Percentiles rank a stretch among this genome's conserved stretches.
phyloP scores from a whole-genome alignment of 129 eudicot species.

The Oenanthe sinensis region DNA sequence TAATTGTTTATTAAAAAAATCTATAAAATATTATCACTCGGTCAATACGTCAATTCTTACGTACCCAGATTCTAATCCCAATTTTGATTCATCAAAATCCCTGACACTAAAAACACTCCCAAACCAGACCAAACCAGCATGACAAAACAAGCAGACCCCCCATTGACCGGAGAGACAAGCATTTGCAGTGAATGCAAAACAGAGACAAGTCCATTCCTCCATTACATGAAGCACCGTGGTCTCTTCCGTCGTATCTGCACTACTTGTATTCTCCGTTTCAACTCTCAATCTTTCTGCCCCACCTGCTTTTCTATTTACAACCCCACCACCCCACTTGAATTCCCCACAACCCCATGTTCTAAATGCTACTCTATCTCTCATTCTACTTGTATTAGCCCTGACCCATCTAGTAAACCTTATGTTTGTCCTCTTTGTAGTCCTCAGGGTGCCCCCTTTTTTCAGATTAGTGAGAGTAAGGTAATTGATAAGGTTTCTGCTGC shows the following conservation, averaged over 20 bases:
- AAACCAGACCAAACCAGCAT: no score
- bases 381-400: slow-evolving; percentile 32
- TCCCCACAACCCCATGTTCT: slow-evolving; percentile 43
- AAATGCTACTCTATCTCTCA: slow-evolving; percentile 71
- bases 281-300: slow-evolving; percentile 73
- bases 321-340: background rate
- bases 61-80: no score
- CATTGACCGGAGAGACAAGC: slow-evolving; percentile 1
- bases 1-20: no score
- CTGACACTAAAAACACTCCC: no score
- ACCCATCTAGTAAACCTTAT: slow-evolving; percentile 25
- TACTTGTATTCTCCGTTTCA: slow-evolving; percentile 72
- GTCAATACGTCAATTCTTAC: no score
- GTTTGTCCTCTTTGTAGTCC: slow-evolving; percentile 44
- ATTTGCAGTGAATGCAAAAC: slow-evolving; percentile 64
- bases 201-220: slow-evolving; percentile 52
- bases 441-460: slow-evolving; percentile 36
- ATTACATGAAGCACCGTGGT: slow-evolving; percentile 68
- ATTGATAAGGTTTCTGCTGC: slow-evolving; percentile 46
- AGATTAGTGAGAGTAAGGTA: slow-evolving; percentile 19
- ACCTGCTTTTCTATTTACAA: slow-evolving; percentile 56
- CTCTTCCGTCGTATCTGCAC: slow-evolving; percentile 69
- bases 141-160: slow-evolving; percentile 22
- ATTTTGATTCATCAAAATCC: no score
- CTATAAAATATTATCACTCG: no score